Evolutionary conservation across 495 filamentous ascomycete species (phyloP), one percentile per base, ranked within the genome.

Genomic region (Daldinia caldariorum): DNA sequence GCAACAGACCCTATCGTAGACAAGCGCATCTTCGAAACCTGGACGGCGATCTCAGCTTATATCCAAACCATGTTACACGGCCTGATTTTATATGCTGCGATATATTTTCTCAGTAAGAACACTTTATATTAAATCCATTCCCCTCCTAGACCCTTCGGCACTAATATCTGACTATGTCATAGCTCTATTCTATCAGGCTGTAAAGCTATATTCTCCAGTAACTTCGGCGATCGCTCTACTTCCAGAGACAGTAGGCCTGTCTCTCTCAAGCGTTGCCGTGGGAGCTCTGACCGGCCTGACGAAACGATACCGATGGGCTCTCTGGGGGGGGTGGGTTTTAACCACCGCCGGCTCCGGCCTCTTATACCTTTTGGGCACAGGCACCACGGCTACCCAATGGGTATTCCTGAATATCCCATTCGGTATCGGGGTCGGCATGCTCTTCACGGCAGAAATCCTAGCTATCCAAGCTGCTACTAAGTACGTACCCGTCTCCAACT

Each of bases 131-230:
- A 16, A 53, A 47, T 60, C 4, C 12, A 29, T 35, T 20, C 9
- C 9, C 7, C 22, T n/a, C 1, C 13, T 14, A 22, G 0, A 9
- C 1, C 22, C 18, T 18, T 53, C 4, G 9, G n/a, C 20, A n/a
- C 18, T 10, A 6, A 34, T n/a, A 18, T 1, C 26, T 41, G 45
- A 55, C 16, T 3, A 16, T 63, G 6, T 16, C 18, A 22, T n/a
- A 63, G 70, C 88, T 0, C 76, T 93, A 1, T 92, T 89, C 76
- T 89, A 88, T 63, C 82, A 89, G 66, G 86, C 84, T 16, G 84
- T 89, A 41, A 87, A 89, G 71, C 81, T 79, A 45, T 80, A 86
- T 55, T 77, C 81, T 0, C 79, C 86, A 0, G 83, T 88, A 47
- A 69, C 86, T 18, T 80, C 88, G 0, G 89, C 89, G 6, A 76